Evolutionary conservation across 495 filamentous ascomycete genomes (phyloP), one percentile per base, ranked within the genome.

Genomic region (Haplographium delicatum): DNA sequence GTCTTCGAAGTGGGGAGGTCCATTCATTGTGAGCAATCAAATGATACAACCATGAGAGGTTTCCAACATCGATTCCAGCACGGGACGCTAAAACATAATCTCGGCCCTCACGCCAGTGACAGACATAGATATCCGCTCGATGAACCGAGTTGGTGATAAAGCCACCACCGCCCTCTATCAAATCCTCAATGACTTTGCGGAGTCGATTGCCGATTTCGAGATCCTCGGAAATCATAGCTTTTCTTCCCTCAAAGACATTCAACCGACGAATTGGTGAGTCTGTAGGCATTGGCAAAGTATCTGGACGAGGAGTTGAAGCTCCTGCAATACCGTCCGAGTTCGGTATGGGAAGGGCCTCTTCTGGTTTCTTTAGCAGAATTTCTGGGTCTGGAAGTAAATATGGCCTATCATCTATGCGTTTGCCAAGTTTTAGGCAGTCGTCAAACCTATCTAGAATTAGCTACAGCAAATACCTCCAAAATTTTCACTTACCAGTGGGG

Each of bases 31-130:
- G 81, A 2, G 86, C 88, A 62, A 97, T 93, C 27, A 97, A 66
- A 66, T 91, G 79, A 60, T 93, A 97, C 1, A 99, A 69, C 93
- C 93, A 99, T 3, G 89, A 80, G 15, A 97, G 73, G 65, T 91
- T 97, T 7, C 91, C 93, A 39, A 97, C 88, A 31, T 88, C 81
- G 54, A 91, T 93, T 18, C 81, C 76, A 26, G 72, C 65, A 50
- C 82, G 79, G 2, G 88, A 83, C 2, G 93, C 91, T 16, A 76
- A 73, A 31, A 85, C 65, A 62, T 95, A 99, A 34, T 91, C 76
- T 16, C 73, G 59, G 3, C 89, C 89, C 27, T 93, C 86, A 40
- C 94, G 84, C 62, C 83, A 96, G 19, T 88, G 85, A 59, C 93
- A 93, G 27, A 99, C 73, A 59, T 90, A 84, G 57, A 85, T 87